Evolutionary conservation across 2,329 filamentous ascomycete species (phyloP).

Genomic region (Elsinoe ampelina): DNA sequence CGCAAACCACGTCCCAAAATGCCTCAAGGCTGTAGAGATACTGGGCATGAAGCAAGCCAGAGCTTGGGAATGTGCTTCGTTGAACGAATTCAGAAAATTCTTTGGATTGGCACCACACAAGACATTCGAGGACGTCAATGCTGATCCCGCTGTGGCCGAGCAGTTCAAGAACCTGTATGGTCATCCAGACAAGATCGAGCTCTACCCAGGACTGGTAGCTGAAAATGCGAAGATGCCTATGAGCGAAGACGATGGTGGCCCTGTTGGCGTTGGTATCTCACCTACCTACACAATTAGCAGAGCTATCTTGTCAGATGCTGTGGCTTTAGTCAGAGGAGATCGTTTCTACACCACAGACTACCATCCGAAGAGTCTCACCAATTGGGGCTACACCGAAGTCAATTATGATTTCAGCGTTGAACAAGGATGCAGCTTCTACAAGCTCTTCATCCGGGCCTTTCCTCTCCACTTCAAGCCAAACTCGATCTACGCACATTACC

Average conservation of each 20-base stretch:
- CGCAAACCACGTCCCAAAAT: conserved; percentile 60
- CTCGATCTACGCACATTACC: conserved; percentile 48
- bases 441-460: conserved; percentile 38
- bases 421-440: conserved; percentile 39
- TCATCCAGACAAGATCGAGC: conserved; percentile 68
- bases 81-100: conserved; percentile 80
- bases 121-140: conserved; percentile 76
- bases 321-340: conserved; percentile 69
- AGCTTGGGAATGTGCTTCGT: conserved; percentile 64
- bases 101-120: conserved; percentile 68
- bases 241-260: conserved; percentile 20
- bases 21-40: conserved; percentile 68
- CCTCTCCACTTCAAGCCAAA: conserved; percentile 38
- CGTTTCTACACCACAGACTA: conserved; percentile 73
- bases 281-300: conserved; percentile 69
- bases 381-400: conserved; percentile 14
- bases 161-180: conserved; percentile 57
- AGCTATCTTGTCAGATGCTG: conserved; percentile 67
- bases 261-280: conserved; percentile 62
- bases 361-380: conserved; percentile 23
- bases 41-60: conserved; percentile 70
- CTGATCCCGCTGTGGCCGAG: conserved; percentile 60
- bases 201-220: conserved; percentile 69
- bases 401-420: conserved; percentile 21
- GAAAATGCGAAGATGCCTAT: conserved; percentile 68